Conservation (phyloP, 352 stramenopile species). For the Vaucheria bursata region DNA sequence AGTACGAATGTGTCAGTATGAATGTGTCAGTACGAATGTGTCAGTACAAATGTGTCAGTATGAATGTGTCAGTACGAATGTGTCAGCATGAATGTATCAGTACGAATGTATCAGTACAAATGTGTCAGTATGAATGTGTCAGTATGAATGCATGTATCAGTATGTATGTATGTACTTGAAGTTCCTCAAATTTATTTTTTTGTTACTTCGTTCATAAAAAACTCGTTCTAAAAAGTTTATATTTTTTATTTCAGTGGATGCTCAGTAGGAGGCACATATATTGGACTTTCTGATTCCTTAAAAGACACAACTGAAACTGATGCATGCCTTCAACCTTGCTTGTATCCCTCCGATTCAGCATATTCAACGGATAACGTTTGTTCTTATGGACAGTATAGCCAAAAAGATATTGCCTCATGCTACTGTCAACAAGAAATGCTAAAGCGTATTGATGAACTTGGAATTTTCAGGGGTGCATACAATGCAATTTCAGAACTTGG, state of each 20-base stretch:
- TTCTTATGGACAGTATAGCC: not conserved
- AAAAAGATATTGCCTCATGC: not conserved
- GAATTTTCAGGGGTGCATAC: not conserved
- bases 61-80: too few species aligned
- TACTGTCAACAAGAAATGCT: slow-evolving; percentile 2
- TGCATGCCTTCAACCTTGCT: not conserved
- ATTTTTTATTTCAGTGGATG: not conserved
- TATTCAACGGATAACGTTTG: not conserved
- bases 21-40: too few species aligned
- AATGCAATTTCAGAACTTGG: not conserved
- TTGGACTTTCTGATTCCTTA: not conserved
- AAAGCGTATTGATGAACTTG: not conserved
- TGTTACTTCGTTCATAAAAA: too few species aligned
- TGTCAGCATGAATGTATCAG: too few species aligned
- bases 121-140: too few species aligned
- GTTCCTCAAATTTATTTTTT: too few species aligned
- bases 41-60: too few species aligned
- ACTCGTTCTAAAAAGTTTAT: too few species aligned
- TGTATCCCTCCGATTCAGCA: not conserved
- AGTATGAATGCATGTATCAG: too few species aligned
- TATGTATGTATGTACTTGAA: too few species aligned
- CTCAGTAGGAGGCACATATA: not conserved
- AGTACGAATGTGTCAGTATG: too few species aligned
- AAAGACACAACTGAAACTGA: not conserved
- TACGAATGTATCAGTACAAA: too few species aligned